Conservation (phyloP, 2,329 filamentous ascomycete genomes). For the Xylaria polymorpha region DNA sequence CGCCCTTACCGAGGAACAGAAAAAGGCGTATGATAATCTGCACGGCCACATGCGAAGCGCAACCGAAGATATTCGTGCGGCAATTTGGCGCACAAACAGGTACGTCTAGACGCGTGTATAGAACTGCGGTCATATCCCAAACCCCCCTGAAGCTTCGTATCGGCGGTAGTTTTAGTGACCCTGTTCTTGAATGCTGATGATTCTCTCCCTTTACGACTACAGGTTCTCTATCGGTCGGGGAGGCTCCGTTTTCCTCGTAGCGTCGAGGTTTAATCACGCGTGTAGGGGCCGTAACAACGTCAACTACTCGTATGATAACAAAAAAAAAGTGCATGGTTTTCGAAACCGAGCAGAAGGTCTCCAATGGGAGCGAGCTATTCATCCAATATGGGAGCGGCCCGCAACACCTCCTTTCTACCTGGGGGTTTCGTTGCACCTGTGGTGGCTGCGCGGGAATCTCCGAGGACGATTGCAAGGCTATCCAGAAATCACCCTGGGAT, state of each 20-base stretch:
- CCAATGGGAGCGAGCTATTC: slow-evolving; percentile 61
- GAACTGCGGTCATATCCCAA: background rate
- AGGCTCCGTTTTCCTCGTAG: slow-evolving; percentile 60
- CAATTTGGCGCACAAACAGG: slow-evolving; percentile 61
- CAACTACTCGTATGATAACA: slow-evolving; percentile 57
- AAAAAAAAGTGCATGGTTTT: slow-evolving; percentile 55
- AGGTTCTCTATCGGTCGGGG: slow-evolving; percentile 31
- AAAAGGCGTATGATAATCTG: slow-evolving; percentile 53
- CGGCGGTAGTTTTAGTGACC: background rate
- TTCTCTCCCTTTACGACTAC: slow-evolving; percentile 11
- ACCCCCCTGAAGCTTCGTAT: background rate
- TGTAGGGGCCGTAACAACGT: slow-evolving; percentile 59
- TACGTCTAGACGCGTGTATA: slow-evolving; percentile 45
- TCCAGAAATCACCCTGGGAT: background rate
- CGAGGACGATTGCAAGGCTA: slow-evolving; percentile 29
- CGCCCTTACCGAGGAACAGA: slow-evolving; percentile 49
- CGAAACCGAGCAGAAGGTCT: slow-evolving; percentile 53
- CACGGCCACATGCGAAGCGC: slow-evolving; percentile 49
- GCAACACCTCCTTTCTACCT: slow-evolving; percentile 55
- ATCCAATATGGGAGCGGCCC: slow-evolving; percentile 61
- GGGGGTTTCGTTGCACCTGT: slow-evolving; percentile 66
- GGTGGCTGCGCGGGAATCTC: slow-evolving; percentile 54
- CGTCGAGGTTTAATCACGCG: slow-evolving; percentile 69
- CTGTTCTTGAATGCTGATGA: background rate
- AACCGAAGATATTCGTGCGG: slow-evolving; percentile 49